Conservation (phyloP, 164 flowering plant genomes). For the Amborella trichopoda region DNA sequence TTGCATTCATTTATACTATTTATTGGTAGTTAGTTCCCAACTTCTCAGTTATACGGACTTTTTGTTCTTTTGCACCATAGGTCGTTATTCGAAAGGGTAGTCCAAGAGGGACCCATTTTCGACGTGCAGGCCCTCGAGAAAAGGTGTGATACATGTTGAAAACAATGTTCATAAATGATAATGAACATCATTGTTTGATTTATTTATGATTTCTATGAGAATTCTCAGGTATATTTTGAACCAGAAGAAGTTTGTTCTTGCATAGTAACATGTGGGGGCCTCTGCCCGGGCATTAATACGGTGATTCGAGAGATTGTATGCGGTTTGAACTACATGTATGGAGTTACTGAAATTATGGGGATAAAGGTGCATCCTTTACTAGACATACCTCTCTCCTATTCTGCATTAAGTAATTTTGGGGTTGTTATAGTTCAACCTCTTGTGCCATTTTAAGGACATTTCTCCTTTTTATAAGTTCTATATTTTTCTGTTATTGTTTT, state of each 20-base stretch:
- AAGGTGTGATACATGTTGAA: constrained; percentile 23
- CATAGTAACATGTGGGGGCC: constrained; percentile 96
- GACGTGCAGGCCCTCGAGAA: constrained; percentile 86
- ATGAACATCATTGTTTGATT: neutral
- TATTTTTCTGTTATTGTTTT: neutral
- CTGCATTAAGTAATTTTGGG: too few relatives aligned
- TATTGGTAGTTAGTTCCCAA: too few relatives aligned
- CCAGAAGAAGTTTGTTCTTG: constrained; percentile 90
- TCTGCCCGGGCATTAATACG: constrained; percentile 97
- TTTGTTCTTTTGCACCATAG: constrained; percentile 12
- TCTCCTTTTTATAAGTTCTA: neutral
- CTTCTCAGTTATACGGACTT: neutral
- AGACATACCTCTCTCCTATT: too few relatives aligned
- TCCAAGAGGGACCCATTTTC: constrained; percentile 69
- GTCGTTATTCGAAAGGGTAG: constrained; percentile 59
- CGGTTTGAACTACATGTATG: constrained; percentile 76
- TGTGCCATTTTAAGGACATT: neutral
- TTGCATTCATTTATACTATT: too few relatives aligned
- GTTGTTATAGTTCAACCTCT: neutral
- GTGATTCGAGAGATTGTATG: constrained; percentile 93
- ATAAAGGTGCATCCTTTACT: constrained; percentile 71
- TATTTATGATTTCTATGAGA: constrained; percentile 2
- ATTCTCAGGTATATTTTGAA: constrained; percentile 61
- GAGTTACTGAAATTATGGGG: constrained; percentile 63
- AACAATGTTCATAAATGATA: neutral